A percentile compares a stretch with the other conserved stretches of the same genome.
These are phyloP conservation scores for Aeschynomene evenia DNA, from an alignment of 306 rosid genomes.

Conservation along the genomic window DNA sequence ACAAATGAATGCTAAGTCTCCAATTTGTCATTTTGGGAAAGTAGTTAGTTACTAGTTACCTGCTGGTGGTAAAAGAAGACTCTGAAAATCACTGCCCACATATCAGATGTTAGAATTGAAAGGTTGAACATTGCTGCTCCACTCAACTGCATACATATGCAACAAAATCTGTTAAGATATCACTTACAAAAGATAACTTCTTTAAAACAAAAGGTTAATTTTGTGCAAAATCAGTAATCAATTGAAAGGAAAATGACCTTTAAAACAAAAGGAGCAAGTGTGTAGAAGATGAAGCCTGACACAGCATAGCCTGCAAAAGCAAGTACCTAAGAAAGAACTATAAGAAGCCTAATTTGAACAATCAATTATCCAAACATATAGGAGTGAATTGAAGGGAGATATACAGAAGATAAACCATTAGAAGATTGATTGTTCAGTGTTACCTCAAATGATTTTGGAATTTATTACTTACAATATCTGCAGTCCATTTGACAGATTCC, in stretches of 20 bases:
- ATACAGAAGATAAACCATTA: neutral
- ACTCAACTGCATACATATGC: conserved; percentile 25
- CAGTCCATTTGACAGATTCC: conserved; percentile 54
- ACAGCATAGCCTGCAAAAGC: conserved; percentile 27
- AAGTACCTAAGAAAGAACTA: conserved; percentile 28
- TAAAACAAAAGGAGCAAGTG: conserved; percentile 37
- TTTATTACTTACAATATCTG: conserved; percentile 49
- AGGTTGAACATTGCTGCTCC: conserved; percentile 44
- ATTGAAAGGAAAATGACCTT: conserved; percentile 35
- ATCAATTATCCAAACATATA: neutral
- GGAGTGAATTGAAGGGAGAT: neutral
- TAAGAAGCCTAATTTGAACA: neutral
- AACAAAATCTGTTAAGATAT: neutral
- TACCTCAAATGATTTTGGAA: neutral
- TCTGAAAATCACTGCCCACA: conserved; percentile 42
- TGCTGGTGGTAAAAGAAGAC: conserved; percentile 27
- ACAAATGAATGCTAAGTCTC: neutral
- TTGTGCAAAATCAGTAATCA: neutral
- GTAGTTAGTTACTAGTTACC: too few relatives aligned
- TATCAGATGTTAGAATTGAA: conserved; percentile 35
- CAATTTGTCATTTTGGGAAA: conserved; percentile 6
- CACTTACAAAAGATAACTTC: too few relatives aligned
- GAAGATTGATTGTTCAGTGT: neutral
- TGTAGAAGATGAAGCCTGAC: conserved; percentile 31
- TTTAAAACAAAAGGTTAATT: too few relatives aligned